Percentiles rank a stretch among this genome's conserved stretches.
phyloP scores from a whole-genome alignment of 345 rosid species.

The Eucalyptus decipiens region DNA sequence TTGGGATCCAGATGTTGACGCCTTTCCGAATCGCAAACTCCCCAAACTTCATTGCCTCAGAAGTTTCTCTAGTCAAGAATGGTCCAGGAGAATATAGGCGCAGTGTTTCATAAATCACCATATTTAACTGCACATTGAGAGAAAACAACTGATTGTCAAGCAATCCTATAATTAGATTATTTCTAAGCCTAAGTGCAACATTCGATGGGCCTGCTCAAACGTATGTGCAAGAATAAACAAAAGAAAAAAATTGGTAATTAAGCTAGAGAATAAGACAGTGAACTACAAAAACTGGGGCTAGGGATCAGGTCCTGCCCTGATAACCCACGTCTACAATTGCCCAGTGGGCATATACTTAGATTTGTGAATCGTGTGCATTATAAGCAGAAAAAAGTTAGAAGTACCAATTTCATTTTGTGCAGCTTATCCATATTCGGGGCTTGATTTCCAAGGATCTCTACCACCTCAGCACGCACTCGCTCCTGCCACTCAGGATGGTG shows the following conservation, averaged over 20 bases:
- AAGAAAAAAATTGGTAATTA: not conserved
- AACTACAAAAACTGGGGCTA: not conserved
- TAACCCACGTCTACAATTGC: not conserved
- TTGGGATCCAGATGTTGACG: constrained; percentile 2
- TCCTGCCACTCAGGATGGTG: constrained; percentile 12
- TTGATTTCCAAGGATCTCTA: not conserved
- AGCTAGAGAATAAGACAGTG: not conserved
- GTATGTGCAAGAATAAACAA: not conserved
- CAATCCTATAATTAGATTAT: not conserved
- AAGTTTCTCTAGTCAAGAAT: not conserved
- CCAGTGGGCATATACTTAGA: not conserved
- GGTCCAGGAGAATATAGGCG: constrained; percentile 9
- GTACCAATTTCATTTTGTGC: constrained; percentile 9
- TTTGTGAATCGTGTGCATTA: not conserved
- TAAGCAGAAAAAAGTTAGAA: not conserved
- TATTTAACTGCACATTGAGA: not conserved
- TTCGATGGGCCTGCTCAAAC: not conserved
- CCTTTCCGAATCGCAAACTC: constrained; percentile 8
- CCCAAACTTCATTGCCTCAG: constrained; percentile 10
- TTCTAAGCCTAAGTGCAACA: not conserved
- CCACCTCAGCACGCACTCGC: constrained; percentile 2
- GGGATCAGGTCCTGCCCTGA: not conserved
- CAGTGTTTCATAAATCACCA: constrained; percentile 18
- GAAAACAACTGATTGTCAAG: not conserved
- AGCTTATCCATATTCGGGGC: constrained; percentile 1